Evolutionary conservation across 345 rosid genomes (phyloP), one percentile per base, ranked within the genome.

Genomic region (Nasturtium officinale): DNA sequence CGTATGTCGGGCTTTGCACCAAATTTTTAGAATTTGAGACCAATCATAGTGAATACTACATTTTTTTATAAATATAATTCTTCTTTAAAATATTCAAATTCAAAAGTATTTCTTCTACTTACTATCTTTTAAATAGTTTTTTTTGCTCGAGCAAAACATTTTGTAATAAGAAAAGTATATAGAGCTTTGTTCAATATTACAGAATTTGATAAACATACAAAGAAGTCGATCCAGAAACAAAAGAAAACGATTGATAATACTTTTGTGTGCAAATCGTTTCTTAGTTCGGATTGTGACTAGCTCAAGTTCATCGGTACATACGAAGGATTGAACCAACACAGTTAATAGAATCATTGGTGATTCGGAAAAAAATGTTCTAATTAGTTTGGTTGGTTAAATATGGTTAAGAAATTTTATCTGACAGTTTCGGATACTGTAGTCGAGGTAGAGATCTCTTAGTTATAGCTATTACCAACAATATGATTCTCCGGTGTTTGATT

Each of bases 1-100:
- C 45, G 69, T 53, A 52, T 62, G 76, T 72, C 69, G 69, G 69
- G 15, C 33, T 61, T 20, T 61, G 42, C 8, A 35, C 28, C 35
- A 43, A 26, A 42, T 56, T 3, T 7, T 53, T 25, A 3, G 17
- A 26, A 42, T 33, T 46, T 6, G 9, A 30, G 12, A 16, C 47
- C 23, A 46, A 60, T 56, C 43, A 43, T 56, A 52, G 1, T 35
- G 2, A 13, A 16, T 17, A 42, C 61, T 53, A 16, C n/a, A 37
- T 15, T 15, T 12, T 47, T 32, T 65, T 7, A 26, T 26, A 47
- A 17, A 10, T 9, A 29, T 11, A 43, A 20, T 16, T 42, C 6
- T 20, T 50, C 21, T 48, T 23, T 21, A 48, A 63, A 46, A 38
- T 20, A 47, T 29, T 28, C 17, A 63, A 45, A 17, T 42, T 16